Conservation (phyloP, 2,329 filamentous ascomycete species). For the Spiromastix sp. region DNA sequence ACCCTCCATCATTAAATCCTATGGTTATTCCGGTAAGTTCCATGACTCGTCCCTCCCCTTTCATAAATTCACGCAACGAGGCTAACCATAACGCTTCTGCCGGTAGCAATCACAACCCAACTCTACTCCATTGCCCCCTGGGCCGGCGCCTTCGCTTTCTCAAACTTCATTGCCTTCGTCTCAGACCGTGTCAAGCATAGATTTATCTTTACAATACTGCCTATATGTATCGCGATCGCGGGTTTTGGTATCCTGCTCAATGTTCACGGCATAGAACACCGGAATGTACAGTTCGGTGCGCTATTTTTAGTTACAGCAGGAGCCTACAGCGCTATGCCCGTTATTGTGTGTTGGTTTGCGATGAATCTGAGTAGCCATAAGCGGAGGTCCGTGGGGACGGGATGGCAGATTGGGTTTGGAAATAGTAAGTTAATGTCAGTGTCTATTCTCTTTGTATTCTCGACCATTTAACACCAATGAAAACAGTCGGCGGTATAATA, state of each 20-base stretch:
- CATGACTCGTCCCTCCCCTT: background rate
- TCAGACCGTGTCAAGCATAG: slow-evolving; percentile 67
- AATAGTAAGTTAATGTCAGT: slow-evolving; percentile 39
- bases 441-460: background rate
- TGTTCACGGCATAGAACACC: slow-evolving; percentile 52
- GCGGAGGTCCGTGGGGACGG: slow-evolving; percentile 58
- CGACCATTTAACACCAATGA: background rate
- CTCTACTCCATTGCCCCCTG: slow-evolving; percentile 47
- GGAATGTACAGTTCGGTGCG: slow-evolving; percentile 60
- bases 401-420: slow-evolving; percentile 69
- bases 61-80: background rate
- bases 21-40: slow-evolving; percentile 44
- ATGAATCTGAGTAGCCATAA: slow-evolving; percentile 70
- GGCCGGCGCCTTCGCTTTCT: slow-evolving; percentile 66
- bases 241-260: slow-evolving; percentile 67
- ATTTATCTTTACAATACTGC: slow-evolving; percentile 59
- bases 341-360: slow-evolving; percentile 74
- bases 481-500: slow-evolving; percentile 62
- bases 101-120: slow-evolving; percentile 38
- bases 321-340: slow-evolving; percentile 78
- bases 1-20: slow-evolving; percentile 59
- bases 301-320: slow-evolving; percentile 76
- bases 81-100: slow-evolving; percentile 4
- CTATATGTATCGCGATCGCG: slow-evolving; percentile 57
- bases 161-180: slow-evolving; percentile 60